Evolutionary conservation across 2,329 filamentous ascomycete genomes (phyloP).

Genomic region (Venturia aucupariae): DNA sequence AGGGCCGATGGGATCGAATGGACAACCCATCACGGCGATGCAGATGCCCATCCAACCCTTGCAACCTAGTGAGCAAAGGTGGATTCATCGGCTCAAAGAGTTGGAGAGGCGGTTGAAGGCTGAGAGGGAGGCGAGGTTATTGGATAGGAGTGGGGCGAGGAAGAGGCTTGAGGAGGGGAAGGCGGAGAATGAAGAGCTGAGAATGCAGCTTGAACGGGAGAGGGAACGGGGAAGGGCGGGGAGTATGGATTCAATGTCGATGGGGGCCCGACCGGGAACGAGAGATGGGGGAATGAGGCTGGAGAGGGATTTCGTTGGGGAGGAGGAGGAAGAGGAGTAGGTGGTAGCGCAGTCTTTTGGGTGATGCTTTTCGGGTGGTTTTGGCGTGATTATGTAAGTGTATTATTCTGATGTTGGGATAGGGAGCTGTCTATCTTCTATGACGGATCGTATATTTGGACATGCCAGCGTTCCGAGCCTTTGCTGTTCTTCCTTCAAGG

Average conservation of each 20-base stretch:
- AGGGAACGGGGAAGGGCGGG: conserved; percentile 29
- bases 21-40: not conserved
- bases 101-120: conserved; percentile 82
- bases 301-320: conserved; percentile 1
- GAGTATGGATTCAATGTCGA: conserved; percentile 6
- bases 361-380: not conserved
- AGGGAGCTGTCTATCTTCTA: not conserved
- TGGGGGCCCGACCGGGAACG: not conserved
- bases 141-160: conserved; percentile 76
- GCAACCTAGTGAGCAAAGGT: conserved; percentile 57
- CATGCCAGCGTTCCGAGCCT: not conserved
- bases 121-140: conserved; percentile 74
- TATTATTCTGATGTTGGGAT: not conserved
- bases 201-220: conserved; percentile 54
- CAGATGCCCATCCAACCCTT: conserved; percentile 17
- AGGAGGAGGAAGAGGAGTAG: not conserved
- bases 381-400: not conserved
- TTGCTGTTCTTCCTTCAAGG: not conserved
- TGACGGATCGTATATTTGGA: not conserved
- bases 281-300: not conserved
- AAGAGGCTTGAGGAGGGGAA: conserved; percentile 71
- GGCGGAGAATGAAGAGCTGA: conserved; percentile 62
- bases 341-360: not conserved
- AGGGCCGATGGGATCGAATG: not conserved
- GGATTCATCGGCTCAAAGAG: conserved; percentile 78